Conservation (phyloP, 1,139 yeast species). For the Pichia sp. region DNA sequence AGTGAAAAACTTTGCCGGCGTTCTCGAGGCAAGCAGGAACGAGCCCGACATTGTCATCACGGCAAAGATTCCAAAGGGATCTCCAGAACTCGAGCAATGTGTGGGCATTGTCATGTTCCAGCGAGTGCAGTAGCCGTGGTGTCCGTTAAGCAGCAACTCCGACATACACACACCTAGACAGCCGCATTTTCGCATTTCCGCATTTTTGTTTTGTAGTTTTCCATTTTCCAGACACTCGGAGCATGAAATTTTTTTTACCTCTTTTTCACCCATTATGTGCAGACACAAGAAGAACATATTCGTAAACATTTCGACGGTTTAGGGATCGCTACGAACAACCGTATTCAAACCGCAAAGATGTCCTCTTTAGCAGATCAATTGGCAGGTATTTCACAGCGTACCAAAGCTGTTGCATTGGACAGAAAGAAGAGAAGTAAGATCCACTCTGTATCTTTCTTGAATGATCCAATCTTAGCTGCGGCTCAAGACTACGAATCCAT, state of each 20-base stretch:
- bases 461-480: slow-evolving; percentile 82
- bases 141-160: background rate
- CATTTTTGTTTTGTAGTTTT: background rate
- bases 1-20: slow-evolving; percentile 13
- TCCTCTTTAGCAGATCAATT: slow-evolving; percentile 78
- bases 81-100: slow-evolving; percentile 14
- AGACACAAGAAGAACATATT: too few species aligned
- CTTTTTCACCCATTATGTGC: too few species aligned
- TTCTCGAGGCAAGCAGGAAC: slow-evolving; percentile 16
- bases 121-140: slow-evolving; percentile 4
- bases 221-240: background rate
- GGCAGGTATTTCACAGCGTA: slow-evolving; percentile 58
- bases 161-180: too few species aligned
- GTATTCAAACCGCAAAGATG: slow-evolving; percentile 18
- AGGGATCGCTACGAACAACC: too few species aligned
- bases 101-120: slow-evolving; percentile 19
- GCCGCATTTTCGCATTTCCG: background rate
- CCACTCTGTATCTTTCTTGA: slow-evolving; percentile 83
- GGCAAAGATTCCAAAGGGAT: slow-evolving; percentile 12
- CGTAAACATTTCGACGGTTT: too few species aligned
- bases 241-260: too few species aligned
- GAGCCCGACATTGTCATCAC: slow-evolving; percentile 19
- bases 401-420: slow-evolving; percentile 73
- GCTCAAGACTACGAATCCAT: slow-evolving; percentile 88
- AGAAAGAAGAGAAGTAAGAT: slow-evolving; percentile 79